Conservation (phyloP, 257 asterid species). For the Coffea eugenioides region DNA sequence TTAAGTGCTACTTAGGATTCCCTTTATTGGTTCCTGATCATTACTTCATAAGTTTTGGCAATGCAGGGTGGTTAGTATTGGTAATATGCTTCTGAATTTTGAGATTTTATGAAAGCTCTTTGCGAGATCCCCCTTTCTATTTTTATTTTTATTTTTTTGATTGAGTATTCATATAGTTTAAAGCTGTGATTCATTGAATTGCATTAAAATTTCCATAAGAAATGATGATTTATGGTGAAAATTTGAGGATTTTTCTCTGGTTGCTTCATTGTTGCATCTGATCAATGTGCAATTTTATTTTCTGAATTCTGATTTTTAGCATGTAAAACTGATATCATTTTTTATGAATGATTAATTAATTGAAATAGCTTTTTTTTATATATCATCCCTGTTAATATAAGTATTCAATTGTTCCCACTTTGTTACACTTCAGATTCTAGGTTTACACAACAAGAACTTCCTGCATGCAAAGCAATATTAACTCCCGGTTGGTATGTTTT, state of each 20-base stretch:
- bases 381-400: neutral
- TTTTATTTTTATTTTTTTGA: too few species aligned
- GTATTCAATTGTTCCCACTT: neutral
- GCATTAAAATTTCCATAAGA: neutral
- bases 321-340: neutral
- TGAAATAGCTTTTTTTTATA: neutral
- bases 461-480: conserved; percentile 92
- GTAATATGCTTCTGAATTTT: neutral
- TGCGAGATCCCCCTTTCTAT: too few species aligned
- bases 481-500: conserved; percentile 72
- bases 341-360: neutral
- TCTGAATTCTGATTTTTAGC: conserved; percentile 5
- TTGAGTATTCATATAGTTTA: too few species aligned
- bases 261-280: neutral
- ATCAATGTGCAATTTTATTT: neutral
- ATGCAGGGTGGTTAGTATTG: neutral
- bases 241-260: neutral
- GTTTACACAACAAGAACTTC: conserved; percentile 96
- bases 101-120: too few species aligned
- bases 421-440: conserved; percentile 61
- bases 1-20: neutral
- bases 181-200: neutral
- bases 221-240: neutral
- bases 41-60: neutral
- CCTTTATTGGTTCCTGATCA: neutral